Conservation (phyloP, 2,329 filamentous ascomycete species). For the Aureobasidium sp. region DNA sequence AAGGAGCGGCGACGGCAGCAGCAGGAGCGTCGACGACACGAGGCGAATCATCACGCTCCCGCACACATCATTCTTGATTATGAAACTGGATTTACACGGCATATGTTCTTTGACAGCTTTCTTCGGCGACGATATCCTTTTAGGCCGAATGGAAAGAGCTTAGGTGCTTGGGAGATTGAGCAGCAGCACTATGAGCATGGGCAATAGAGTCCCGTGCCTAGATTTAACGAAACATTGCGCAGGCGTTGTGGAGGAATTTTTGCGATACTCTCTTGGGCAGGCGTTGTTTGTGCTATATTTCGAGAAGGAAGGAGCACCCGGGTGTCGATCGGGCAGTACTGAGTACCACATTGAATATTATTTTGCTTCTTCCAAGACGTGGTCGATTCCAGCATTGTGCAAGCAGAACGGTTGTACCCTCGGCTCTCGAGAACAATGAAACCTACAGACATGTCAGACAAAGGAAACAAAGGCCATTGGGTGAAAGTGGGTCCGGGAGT, state of each 20-base stretch:
- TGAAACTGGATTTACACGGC: slow-evolving; percentile 11
- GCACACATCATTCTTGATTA: slow-evolving; percentile 9
- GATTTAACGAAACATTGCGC: slow-evolving; percentile 14
- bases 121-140: slow-evolving; percentile 11
- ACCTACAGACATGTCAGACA: not conserved
- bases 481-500: not conserved
- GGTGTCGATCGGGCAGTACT: not conserved
- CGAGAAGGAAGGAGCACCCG: not conserved
- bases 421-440: not conserved
- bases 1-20: not conserved
- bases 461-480: not conserved
- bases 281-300: not conserved
- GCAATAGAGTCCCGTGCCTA: not conserved
- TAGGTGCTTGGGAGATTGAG: not conserved
- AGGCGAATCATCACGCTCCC: not conserved
- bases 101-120: slow-evolving; percentile 1
- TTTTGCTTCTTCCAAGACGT: not conserved
- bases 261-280: not conserved
- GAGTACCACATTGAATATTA: slow-evolving; percentile 1
- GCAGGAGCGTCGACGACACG: not conserved
- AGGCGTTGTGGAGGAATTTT: slow-evolving; percentile 11
- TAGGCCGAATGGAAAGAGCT: slow-evolving; percentile 6
- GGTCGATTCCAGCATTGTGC: not conserved
- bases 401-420: not conserved
- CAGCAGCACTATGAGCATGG: not conserved